Conservation (phyloP, 1,284 basidiomycete genomes). For the Takashimella koratensis region DNA sequence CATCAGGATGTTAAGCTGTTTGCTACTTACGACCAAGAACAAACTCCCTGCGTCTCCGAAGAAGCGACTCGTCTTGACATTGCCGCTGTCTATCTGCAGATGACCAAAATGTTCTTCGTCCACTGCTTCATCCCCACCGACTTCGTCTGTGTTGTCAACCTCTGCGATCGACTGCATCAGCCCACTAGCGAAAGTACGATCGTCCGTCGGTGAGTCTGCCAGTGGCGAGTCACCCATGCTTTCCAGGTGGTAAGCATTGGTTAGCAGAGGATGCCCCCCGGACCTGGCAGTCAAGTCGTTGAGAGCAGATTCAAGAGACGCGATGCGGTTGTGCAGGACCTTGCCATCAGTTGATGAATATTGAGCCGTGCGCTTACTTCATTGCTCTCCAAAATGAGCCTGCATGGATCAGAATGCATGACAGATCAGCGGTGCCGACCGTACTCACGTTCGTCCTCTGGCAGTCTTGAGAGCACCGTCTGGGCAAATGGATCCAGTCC, state of each 20-base stretch:
- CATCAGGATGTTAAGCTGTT: neutral
- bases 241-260: conserved; percentile 10
- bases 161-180: no score
- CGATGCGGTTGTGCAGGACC: conserved; percentile 18
- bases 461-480: conserved; percentile 11
- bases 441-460: conserved; percentile 16
- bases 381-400: conserved; percentile 5
- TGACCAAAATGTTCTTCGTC: conserved; percentile 5
- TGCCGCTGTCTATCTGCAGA: conserved; percentile 5
- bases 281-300: conserved; percentile 4
- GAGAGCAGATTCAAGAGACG: conserved; percentile 15
- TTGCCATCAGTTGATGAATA: neutral
- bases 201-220: neutral
- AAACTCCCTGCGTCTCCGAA: conserved; percentile 19
- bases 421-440: neutral
- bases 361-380: neutral
- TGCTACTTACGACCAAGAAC: conserved; percentile 13
- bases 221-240: neutral
- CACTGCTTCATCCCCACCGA: neutral
- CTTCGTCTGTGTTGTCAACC: conserved; percentile 1
- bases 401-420: neutral
- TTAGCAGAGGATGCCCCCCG: conserved; percentile 13
- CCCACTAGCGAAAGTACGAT: no score
- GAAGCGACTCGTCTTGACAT: conserved; percentile 10
- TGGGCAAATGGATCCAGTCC: conserved; percentile 13